These are phyloP conservation scores for Plasmodium vivax DNA, from an alignment of 169 alveolate species.

Conservation along the genomic window DNA sequence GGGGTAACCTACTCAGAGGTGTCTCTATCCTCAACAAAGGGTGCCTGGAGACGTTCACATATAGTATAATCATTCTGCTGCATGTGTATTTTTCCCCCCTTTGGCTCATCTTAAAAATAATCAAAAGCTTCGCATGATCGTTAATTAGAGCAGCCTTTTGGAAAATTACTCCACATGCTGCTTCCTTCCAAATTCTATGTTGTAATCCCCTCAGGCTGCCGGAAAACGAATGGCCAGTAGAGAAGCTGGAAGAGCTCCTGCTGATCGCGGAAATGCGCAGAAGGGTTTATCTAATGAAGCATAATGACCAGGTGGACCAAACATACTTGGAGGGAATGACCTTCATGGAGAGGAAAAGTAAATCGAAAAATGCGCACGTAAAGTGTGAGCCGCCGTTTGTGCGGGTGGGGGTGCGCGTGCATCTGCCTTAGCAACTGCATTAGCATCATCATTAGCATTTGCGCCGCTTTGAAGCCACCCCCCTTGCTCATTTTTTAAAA, in stretches of 20 bases:
- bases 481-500: not conserved
- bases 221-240: constrained; percentile 88
- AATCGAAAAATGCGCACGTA: not conserved
- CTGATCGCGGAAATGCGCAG: constrained; percentile 83
- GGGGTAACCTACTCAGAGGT: not conserved
- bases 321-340: constrained; percentile 74
- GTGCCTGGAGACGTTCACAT: not conserved
- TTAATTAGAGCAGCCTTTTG: not conserved
- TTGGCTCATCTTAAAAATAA: not conserved
- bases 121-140: not conserved
- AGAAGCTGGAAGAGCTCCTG: constrained; percentile 78
- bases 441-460: not conserved
- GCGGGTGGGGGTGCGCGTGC: not conserved
- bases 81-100: not conserved
- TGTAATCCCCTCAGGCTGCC: constrained; percentile 79
- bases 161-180: not conserved
- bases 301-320: constrained; percentile 71
- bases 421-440: not conserved
- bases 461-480: not conserved
- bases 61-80: not conserved
- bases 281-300: constrained; percentile 77
- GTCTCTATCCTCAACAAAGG: not conserved
- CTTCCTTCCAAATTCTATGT: not conserved
- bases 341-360: constrained; percentile 67
- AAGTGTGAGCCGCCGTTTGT: not conserved